Conservation (phyloP, 2,329 filamentous ascomycete genomes). For the Verticillium tricorpus region DNA sequence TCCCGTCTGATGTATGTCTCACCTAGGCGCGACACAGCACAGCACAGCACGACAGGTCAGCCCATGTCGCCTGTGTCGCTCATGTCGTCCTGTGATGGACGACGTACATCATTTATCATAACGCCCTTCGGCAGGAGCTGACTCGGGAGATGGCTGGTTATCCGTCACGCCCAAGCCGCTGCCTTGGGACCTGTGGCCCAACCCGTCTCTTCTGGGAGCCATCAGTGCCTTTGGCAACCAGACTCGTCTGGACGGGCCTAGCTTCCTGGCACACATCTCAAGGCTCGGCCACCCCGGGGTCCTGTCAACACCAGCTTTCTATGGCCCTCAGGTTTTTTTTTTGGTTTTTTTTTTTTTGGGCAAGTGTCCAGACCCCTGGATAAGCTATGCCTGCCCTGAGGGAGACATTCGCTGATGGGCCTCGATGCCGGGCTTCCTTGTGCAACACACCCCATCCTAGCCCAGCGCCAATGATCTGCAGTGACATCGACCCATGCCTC, state of each 20-base stretch:
- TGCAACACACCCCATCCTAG: neutral
- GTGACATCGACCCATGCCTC: neutral
- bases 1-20: neutral
- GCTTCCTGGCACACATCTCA: neutral
- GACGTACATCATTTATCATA: too few species aligned
- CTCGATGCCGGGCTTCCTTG: neutral
- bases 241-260: neutral
- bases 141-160: neutral
- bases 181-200: neutral
- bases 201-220: neutral
- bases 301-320: neutral
- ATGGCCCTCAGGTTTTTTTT: neutral
- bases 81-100: too few species aligned
- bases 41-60: neutral
- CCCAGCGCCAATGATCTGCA: neutral
- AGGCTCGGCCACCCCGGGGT: neutral
- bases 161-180: neutral
- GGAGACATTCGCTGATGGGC: neutral
- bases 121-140: too few species aligned
- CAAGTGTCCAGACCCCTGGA: neutral
- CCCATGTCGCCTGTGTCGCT: neutral
- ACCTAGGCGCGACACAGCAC: neutral
- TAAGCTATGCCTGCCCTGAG: neutral
- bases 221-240: neutral
- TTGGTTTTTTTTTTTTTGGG: neutral